Evolutionary conservation across 805 yeast species (phyloP), one percentile per base, ranked within the genome.

Genomic region (Wickerhamiella allomyrinae): DNA sequence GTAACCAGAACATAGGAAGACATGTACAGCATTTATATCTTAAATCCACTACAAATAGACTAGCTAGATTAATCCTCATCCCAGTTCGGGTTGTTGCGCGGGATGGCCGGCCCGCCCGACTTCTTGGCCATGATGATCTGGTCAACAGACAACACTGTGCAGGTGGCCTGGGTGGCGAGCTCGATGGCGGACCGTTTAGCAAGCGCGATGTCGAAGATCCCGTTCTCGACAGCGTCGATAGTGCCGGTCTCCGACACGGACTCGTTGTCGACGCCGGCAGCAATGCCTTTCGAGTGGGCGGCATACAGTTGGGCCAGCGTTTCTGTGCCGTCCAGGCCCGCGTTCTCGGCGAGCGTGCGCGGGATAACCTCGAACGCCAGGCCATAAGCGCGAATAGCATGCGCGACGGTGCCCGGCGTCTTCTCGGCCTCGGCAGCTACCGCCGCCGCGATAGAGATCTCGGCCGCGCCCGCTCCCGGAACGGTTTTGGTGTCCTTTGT

Each of bases 81-180:
- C 57, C 57, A 53, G 47, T 53, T 56, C 15, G 55, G 56, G 40
- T 56, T 53, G 57, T 82, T 93, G 50, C 73, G 69, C 25, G 95
- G 95, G 73, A 86, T 78, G 24, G 68, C 77, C 39, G 98, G 98
- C 19, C 98, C 98, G 50, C 98, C 98, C 2, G 97, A 96, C 60
- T 95, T 77, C 74, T 89, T 89, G 36, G 98, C 97, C 91, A 89
- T 91, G 59, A 89, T 91, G 56, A 89, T 89, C 70, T 89, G 97
- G 61, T 91, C 97, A 40, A 91, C 91, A 20, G 94, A 77, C 49
- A 87, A 70, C 41, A 87, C 79, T 5, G 97, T 91, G 48, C 72
- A 74, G 11, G 95, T 93, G 39, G 96, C 95, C 51, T 91, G 97
- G 3, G 95, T 86, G 14, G 98, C 97, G 49, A 91, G 79, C 53